Evolutionary conservation across 805 yeast genomes (phyloP), one percentile per base, ranked within the genome.

Genomic region (Saccharomycopsis synnaedendra): DNA sequence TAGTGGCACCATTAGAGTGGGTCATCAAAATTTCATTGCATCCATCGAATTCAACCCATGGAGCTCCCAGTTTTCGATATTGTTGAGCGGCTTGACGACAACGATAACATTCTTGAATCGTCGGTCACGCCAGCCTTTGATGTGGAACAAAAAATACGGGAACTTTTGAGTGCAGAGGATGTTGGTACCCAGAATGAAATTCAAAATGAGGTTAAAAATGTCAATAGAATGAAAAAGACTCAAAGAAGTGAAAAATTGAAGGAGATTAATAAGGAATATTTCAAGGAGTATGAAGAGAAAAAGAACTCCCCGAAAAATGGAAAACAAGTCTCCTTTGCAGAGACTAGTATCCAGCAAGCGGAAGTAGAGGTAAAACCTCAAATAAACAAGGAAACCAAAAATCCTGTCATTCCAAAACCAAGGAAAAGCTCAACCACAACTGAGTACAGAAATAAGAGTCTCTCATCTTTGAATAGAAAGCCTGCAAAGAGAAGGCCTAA

Each of bases 21-120:
- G 19, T 19, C 19, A 19, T 19, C 19, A 19, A 19, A 19, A 19
- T 19, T 19, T 19, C 19, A 19, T 19, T 19, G 19, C 19, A 19
- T 19, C 19, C 19, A 19, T 19, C 19, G 19, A 19, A 19, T 19
- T 19, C 19, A 19, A 19, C 19, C 19, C 19, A 19, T n/a, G 36
- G n/a, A 34, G 41, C 36, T 49, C 9, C 53, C 53, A 3, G 50
- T 49, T 4, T 49, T 39, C 43, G 53, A 49, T 43, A 47, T 49
- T 10, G 50, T 46, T 8, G 53, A 49, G 34, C 36, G 35, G 9
- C 43, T 49, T 27, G 53, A 43, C 34, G 53, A 49, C 2, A 19
- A 49, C 28, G 47, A 39, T 38, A 11, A 42, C n/a, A 43, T 49
- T 3, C 31, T 35, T 27, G 32, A 46, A 19, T 32, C 50, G 8